Evolutionary conservation across 768 basidiomycete genomes (phyloP), one percentile per base, ranked within the genome.

Genomic region (Suillus occidentalis): DNA sequence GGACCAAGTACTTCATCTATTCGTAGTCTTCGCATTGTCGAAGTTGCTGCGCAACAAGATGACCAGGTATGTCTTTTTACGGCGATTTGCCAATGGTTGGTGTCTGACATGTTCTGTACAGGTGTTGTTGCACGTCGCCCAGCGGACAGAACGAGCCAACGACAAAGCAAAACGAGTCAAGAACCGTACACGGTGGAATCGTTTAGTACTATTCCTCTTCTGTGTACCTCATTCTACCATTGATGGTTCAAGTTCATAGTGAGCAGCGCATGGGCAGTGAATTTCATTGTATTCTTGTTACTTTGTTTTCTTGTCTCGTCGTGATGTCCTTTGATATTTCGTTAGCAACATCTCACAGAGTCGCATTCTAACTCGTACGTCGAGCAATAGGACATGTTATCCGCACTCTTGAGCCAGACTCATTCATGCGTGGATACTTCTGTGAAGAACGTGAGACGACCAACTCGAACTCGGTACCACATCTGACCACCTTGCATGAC

Each of bases 281-380:
- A 8, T 28, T 49, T 50, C 25, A 25, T 22, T 3, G 14, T 2
- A 50, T 50, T 25, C 47, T 9, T 45, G 20, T 45, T 20, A 42
- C 74, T 78, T 45, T 4, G 20, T 12, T 49, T 49, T 50, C 13
- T 50, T 50, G 20, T 25, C 25, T 50, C 5, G 12, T 22, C 5
- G 22, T 50, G 25, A 14, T 28, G 7, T 50, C 49, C 28, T 50
- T 50, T 13, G 13, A 4, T 50, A 50, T 50, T 3, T 25, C 14
- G 16, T 16, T 13, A 28, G 28, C 8, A 8, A 50, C 13, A 16
- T 50, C 49, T n/a, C n/a, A n/a, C n/a, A n/a, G n/a, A n/a, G n/a
- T n/a, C 25, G 14, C 49, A 28, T 50, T 14, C 25, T 25, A 50
- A 25, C 25, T 50, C 22, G 22, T 28, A 7, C 14, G 14, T 25